Percentiles rank a stretch among this genome's conserved stretches.
These are phyloP conservation scores for Hibiscus trionum DNA, from an alignment of 345 rosid species.

Conservation along the genomic window DNA sequence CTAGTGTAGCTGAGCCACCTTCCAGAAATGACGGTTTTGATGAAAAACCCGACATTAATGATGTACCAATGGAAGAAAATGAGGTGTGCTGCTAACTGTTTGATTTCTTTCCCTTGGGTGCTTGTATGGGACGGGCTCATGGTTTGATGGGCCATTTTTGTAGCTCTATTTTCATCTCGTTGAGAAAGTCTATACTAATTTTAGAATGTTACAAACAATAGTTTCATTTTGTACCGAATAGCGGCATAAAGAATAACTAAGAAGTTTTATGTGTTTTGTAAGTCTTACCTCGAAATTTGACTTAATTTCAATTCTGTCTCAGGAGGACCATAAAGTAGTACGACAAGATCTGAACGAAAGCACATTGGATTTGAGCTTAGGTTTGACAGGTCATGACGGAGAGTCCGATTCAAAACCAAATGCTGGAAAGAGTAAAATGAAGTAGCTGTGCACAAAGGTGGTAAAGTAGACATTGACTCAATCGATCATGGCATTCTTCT, in stretches of 20 bases:
- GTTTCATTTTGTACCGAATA: background rate
- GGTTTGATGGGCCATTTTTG: background rate
- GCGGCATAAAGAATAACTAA: background rate
- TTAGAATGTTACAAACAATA: slow-evolving; percentile 1
- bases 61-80: slow-evolving; percentile 57
- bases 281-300: slow-evolving; percentile 11
- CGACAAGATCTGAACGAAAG: slow-evolving; percentile 90
- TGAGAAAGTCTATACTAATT: background rate
- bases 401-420: slow-evolving; percentile 33
- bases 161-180: background rate
- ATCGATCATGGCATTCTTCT: slow-evolving; percentile 4
- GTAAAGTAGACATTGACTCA: slow-evolving; percentile 9
- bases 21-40: slow-evolving; percentile 30
- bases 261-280: background rate
- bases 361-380: slow-evolving; percentile 67
- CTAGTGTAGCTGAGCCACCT: slow-evolving; percentile 27
- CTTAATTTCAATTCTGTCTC: slow-evolving; percentile 22
- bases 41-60: slow-evolving; percentile 83
- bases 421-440: slow-evolving; percentile 20
- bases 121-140: background rate
- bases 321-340: slow-evolving; percentile 46
- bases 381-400: slow-evolving; percentile 43
- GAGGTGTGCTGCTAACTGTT: slow-evolving; percentile 37
- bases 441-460: slow-evolving; percentile 3
- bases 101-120: background rate